These are phyloP conservation scores for Botrytis pseudocinerea DNA, from an alignment of 2,329 filamentous ascomycete genomes.

Conservation along the genomic window DNA sequence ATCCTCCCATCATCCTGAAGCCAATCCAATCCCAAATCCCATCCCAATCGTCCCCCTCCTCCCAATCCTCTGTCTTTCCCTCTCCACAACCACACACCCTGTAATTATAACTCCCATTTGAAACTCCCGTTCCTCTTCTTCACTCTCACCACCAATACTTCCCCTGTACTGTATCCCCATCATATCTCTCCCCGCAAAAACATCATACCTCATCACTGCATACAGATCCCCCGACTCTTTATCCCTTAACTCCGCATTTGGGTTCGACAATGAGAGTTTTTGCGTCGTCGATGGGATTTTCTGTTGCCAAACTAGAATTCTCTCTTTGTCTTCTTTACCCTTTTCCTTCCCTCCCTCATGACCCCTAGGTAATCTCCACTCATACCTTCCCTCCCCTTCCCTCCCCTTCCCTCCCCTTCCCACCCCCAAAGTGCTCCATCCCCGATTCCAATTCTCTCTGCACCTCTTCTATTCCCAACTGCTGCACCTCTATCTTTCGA, in stretches of 20 bases:
- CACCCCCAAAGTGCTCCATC: background rate
- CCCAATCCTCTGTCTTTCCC: background rate
- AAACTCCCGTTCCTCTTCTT: background rate
- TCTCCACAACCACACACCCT: background rate
- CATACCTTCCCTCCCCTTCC: background rate
- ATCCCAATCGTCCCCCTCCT: background rate
- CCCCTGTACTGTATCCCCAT: background rate
- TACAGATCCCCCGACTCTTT: background rate
- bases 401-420: background rate
- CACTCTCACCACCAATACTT: background rate
- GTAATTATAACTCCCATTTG: conserved; percentile 1
- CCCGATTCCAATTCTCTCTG: background rate
- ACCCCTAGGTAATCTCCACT: background rate
- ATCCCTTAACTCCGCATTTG: background rate
- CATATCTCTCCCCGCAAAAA: background rate
- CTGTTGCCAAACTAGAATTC: background rate
- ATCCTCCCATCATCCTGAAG: background rate
- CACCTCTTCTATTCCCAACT: background rate
- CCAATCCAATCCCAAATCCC: background rate
- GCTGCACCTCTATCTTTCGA: background rate
- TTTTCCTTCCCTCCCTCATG: background rate
- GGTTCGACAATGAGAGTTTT: background rate
- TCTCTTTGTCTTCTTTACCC: background rate
- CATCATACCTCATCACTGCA: background rate
- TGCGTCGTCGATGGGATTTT: background rate